Evolutionary conservation across 768 basidiomycete species (phyloP), one percentile per base, ranked within the genome.

Genomic region (Lactarius evosmus): DNA sequence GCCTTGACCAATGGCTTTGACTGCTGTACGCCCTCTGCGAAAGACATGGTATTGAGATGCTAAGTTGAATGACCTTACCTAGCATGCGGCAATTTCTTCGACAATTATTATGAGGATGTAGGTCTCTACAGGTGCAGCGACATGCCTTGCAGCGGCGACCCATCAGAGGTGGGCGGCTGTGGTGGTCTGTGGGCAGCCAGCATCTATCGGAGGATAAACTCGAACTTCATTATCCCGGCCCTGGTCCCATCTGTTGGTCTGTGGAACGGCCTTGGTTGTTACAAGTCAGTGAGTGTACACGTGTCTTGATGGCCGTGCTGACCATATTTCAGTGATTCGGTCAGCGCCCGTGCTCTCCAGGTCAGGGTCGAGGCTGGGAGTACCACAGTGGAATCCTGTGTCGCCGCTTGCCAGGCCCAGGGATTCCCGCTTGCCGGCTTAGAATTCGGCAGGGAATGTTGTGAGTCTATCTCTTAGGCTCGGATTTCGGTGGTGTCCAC

Each of bases 181-280:
- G 82, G 80, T 3, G 74, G 78, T 71, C 8, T 8, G 80, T 79
- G 29, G 76, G 89, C 7, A 25, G 46, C 46, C 19, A 85, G 84
- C 67, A 72, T 89, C 5, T 89, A 84, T 74, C 83, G 79, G 80
- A 86, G 79, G 66, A 73, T 38, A 56, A 76, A 16, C 84, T 86
- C 32, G 82, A 87, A 14, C 83, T 0, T 72, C 46, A 49, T 49
- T 19, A 49, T 80, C 14, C 87, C 88, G 0, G 65, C 75, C 17
- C 82, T 82, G 19, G 78, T 82, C 0, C 75, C 79, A 6, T 80
- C 72, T 49, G 80, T 87, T 29, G 88, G 86, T 3, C 75, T 80
- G 41, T 90, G 88, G 88, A 71, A 76, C 7, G 85, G 83, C 0
- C 80, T 89, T 40, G 89, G 89, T 19, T 90, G 89, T 72, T 89